Base-by-base conservation (phyloP, 2,329 filamentous ascomycete species). In the Huntiella decipiens region DNA sequence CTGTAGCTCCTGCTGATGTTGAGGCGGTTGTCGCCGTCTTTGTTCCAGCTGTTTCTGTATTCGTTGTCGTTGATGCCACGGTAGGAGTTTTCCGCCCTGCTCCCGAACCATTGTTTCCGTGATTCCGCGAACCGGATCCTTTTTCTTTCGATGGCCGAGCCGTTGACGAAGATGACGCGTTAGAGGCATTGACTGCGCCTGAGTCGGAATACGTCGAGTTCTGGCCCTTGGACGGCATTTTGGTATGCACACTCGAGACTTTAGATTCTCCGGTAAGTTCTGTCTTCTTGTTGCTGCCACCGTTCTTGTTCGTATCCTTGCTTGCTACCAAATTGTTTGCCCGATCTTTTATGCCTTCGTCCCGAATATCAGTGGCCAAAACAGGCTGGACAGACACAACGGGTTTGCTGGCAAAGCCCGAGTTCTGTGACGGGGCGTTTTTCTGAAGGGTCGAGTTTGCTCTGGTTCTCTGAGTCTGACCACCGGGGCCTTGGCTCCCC, bases 211-310 rank as follows among this genome's bases (percentile, higher is more conserved):
- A 39, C 13, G 32, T 41, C 15, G 22, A 19, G 17, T 35, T 32
- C 35, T 48, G 43, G 17, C 42, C 46, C 35, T 48, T 48, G 31
- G 46, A 45, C 32, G 46, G 42, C 46, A 48, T 48, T 37, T 48
- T 48, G 37, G 31, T 32, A 4, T 28, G 32, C 16, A 35, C 41
- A 43, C 41, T 17, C 8, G 41, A 22, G 41, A 35, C 41, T 35
- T 43, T 43, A 13, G 34, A 35, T 35, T 36, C 41, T 43, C 41
- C 41, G 17, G 41, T 19, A 35, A 35, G 34, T 19, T 17, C 8
- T 36, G 19, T 43, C 16, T 43, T 19, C 41, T 43, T 35, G 12
- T 36, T 34, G 17, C 16, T 34, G 15, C 36, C 32, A 35, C 32
- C 12, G 32, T 16, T 19, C 11, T 43, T 43, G n/a, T 38, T 38